phyloP scores from a whole-genome alignment of 2,329 filamentous ascomycete genomes.

The Coniochaeta sp. region DNA sequence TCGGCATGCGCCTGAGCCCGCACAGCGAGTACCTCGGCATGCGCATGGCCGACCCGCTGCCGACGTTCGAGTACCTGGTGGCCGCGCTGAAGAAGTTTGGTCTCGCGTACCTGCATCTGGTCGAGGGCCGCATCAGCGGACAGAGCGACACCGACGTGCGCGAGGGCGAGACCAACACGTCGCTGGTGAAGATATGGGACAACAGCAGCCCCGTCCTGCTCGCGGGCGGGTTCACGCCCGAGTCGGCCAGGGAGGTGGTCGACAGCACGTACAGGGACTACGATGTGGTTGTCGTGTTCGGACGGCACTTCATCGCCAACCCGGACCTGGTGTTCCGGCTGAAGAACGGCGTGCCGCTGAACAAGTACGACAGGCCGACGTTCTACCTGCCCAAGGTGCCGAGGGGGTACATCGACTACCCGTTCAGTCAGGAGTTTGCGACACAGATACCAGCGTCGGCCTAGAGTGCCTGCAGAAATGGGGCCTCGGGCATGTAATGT shows the following conservation, averaged over 20 bases:
- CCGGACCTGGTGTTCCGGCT: conserved; percentile 33
- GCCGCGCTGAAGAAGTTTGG: conserved; percentile 39
- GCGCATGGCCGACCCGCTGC: conserved; percentile 47
- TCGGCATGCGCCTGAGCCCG: conserved; percentile 47
- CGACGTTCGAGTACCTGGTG: conserved; percentile 49
- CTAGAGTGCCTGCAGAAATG: too few species aligned
- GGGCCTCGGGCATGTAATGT: too few species aligned
- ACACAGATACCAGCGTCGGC: neutral
- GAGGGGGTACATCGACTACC: conserved; percentile 28
- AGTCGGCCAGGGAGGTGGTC: conserved; percentile 12
- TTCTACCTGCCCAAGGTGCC: conserved; percentile 27
- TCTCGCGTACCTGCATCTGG: conserved; percentile 47
- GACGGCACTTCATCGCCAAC: conserved; percentile 31
- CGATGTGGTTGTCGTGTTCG: conserved; percentile 25
- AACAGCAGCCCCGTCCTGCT: conserved; percentile 17
- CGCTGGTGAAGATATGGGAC: conserved; percentile 15
- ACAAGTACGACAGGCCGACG: conserved; percentile 22
- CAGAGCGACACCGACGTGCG: conserved; percentile 18
- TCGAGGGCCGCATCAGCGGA: conserved; percentile 36
- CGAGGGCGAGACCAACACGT: conserved; percentile 24
- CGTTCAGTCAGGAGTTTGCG: conserved; percentile 17
- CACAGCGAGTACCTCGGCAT: conserved; percentile 51
- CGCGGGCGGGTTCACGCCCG: conserved; percentile 17
- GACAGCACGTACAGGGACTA: conserved; percentile 15
- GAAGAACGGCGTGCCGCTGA: conserved; percentile 22